Evolutionary conservation across 805 yeast genomes (phyloP).

Genomic region (Lipomyces oligophaga): DNA sequence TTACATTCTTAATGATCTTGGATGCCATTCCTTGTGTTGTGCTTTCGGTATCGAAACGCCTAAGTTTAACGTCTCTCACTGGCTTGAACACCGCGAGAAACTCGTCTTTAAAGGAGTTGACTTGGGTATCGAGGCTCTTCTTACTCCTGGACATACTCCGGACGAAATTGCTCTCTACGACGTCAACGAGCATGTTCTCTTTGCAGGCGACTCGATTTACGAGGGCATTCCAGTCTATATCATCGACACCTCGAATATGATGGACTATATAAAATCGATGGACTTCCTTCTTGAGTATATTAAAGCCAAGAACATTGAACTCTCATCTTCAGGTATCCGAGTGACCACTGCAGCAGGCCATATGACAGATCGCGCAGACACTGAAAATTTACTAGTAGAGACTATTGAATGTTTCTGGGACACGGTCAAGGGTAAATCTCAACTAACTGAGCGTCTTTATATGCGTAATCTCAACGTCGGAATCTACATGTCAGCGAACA

Average conservation of each 20-base stretch:
- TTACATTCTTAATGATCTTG: constrained; percentile 26
- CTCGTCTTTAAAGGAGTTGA: constrained; percentile 23
- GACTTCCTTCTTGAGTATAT: constrained; percentile 20
- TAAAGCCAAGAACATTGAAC: constrained; percentile 18
- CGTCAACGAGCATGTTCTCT: constrained; percentile 24
- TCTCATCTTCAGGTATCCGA: constrained; percentile 15
- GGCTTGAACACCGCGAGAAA: constrained; percentile 27
- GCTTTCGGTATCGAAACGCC: constrained; percentile 28
- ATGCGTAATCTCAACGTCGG: constrained; percentile 21
- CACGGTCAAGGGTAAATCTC: constrained; percentile 20
- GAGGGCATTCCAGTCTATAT: constrained; percentile 27
- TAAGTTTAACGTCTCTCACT: constrained; percentile 24
- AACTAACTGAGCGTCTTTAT: constrained; percentile 13
- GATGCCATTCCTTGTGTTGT: constrained; percentile 29
- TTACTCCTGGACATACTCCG: constrained; percentile 29
- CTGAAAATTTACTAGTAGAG: constrained; percentile 21
- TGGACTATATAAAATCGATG: constrained; percentile 19
- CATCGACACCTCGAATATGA: constrained; percentile 28
- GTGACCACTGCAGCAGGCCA: constrained; percentile 28
- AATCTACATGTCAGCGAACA: constrained; percentile 15
- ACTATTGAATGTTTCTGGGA: constrained; percentile 23
- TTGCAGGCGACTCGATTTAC: constrained; percentile 29
- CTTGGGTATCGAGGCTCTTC: constrained; percentile 21
- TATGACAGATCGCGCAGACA: constrained; percentile 25
- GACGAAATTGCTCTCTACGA: constrained; percentile 29